Base-by-base conservation (phyloP, 2,329 filamentous ascomycete genomes). In the Fusarium torreyae region DNA sequence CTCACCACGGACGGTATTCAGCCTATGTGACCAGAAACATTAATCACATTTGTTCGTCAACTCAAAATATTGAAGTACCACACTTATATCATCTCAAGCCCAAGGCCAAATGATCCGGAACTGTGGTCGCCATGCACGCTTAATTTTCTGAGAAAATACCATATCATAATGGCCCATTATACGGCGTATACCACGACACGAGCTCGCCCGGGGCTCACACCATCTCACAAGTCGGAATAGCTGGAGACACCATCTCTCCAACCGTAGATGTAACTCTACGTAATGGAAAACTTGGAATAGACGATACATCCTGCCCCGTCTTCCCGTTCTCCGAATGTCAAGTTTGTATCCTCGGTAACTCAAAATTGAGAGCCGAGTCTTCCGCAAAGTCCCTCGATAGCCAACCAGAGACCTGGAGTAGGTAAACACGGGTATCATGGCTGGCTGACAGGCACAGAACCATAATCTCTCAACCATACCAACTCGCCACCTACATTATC, bases 281-380 rank as follows among this genome's bases (percentile, higher is more conserved):
- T 13, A 31, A 90, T 0, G 97, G 97, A 84, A 94, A 95, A 34
- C 85, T 90, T 3, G 93, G 97, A 76, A 94, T 98, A 49, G 43
- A 38, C 22, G 31, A 22, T 59, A 49, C 49, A 53, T 33, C 20
- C 15, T 42, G 15, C 22, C 40, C 48, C 22, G 28, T 51, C 34
- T 17, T 43, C 49, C 56, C 56, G 34, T 54, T 53, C 33, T 42
- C 48, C 56, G 40, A 39, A 39, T 45, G 17, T 53, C 48, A 45
- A 13, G 45, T 31, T 20, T 46, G 39, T 33, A 43, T 33, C 56
- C 56, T 58, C 48, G 56, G 48, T 24, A 57, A 58, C 10, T 40
- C 28, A 31, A 31, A 11, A 20, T 20, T 18, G 18, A 40, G 38
- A 20, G 11, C n/a, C n/a, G 54, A 40, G 18, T 42, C 34, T 26